Conservation (phyloP, 768 basidiomycete species). For the Tubosaeta sp. region DNA sequence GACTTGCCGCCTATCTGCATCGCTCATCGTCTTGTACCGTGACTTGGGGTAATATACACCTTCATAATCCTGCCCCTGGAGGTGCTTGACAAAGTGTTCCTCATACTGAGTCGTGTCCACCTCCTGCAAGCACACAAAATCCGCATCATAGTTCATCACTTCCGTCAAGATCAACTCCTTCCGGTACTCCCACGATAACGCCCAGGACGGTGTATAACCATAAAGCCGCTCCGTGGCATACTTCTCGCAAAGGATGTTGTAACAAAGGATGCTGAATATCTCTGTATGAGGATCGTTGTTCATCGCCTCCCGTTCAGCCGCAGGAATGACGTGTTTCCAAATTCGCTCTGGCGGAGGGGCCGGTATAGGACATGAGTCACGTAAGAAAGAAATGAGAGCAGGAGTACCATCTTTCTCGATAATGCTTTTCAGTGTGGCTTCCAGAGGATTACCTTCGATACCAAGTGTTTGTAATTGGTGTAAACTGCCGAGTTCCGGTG, state of each 20-base stretch:
- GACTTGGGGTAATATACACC: conserved; percentile 92
- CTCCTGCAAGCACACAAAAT: conserved; percentile 94
- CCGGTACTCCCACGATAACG: conserved; percentile 91
- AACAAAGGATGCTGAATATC: conserved; percentile 76
- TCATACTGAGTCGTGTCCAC: conserved; percentile 91
- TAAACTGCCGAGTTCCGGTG: conserved; percentile 82
- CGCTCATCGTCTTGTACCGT: conserved; percentile 89
- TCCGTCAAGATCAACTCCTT: conserved; percentile 86
- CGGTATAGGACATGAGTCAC: conserved; percentile 84
- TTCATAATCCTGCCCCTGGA: conserved; percentile 77
- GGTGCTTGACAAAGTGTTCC: conserved; percentile 77
- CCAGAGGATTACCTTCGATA: conserved; percentile 95
- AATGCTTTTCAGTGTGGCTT: conserved; percentile 67
- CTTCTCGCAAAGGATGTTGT: conserved; percentile 93
- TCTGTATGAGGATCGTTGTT: conserved; percentile 65
- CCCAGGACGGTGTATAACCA: conserved; percentile 97
- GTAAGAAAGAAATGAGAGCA: conserved; percentile 83
- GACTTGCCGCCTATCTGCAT: conserved; percentile 78
- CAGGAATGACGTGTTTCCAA: conserved; percentile 64
- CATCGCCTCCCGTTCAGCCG: conserved; percentile 55
- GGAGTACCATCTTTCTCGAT: conserved; percentile 94
- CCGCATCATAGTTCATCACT: conserved; percentile 73
- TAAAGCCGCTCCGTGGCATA: conserved; percentile 87
- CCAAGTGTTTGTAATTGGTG: conserved; percentile 92
- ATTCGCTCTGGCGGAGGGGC: conserved; percentile 73